Base-by-base conservation (phyloP, 192 early-diverging fungal species). In the Coemansia sp. region DNA sequence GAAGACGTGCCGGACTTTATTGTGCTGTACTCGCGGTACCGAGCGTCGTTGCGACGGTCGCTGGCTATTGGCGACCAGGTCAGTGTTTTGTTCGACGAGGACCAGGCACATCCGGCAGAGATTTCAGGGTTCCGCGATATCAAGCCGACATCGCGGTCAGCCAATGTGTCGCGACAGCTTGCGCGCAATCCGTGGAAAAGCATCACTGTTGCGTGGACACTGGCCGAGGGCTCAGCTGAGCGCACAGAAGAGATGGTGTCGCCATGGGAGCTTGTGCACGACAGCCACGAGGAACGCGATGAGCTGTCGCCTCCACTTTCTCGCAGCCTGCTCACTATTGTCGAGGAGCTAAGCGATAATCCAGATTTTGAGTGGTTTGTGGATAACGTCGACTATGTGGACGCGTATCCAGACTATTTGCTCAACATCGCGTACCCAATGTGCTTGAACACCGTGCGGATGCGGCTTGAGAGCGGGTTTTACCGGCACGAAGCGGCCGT, bases 1-100 rank as follows among this genome's bases (percentile, higher is more conserved):
- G 88, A 87, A 8, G 86, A 84, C 31, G 76, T 80, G 14, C 88
- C 87, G 0, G 89, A 91, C 53, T 91, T 91, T 66, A 61, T 89
- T 28, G 81, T 91, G 2, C 74, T 91, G 17, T 88, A 82, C 37
- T 69, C 74, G 3, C 73, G 85, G 0, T 91, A 88, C 60, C 80
- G 83, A 28, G 72, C 82, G 17, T 84, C 85, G 3, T 68, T 89
- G 76, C 71, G 79, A 20, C 64, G 75, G 5, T 58, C 64, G 21
- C 70, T 86, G 2, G 63, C 64, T 9, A 61, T 70, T 20, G 84
- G 86, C 28, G 81, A 87, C 42, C 55, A 74, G 11, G 86, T 91
- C 5, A 82, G 84, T 58, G 87, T 83, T 1, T 70, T 86, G 31
- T 91, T 85, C 70, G 87, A 85, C 69, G 88, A 87, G 34, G 85